Percentiles rank a stretch among this genome's conserved stretches.
These are phyloP conservation scores for Coccomyxa sp. DNA, from an alignment of 139 green algal species.

Conservation along the genomic window DNA sequence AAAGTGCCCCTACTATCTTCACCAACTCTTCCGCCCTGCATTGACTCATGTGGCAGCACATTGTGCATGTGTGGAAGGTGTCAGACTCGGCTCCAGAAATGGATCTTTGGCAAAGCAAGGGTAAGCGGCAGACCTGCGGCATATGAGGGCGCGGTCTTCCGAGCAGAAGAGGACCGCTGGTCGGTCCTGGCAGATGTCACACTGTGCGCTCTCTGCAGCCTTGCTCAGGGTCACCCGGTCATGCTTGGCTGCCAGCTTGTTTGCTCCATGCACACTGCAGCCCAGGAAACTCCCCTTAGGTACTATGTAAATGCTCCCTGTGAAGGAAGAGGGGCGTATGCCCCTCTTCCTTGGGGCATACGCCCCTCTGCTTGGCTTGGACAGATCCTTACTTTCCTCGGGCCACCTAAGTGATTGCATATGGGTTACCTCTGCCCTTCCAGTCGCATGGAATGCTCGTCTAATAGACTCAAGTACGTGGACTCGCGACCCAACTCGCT, in stretches of 20 bases:
- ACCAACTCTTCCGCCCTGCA: too few relatives aligned
- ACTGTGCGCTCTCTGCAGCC: conserved; percentile 5
- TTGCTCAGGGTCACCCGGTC: conserved; percentile 15
- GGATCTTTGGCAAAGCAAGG: too few relatives aligned
- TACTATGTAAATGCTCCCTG: not conserved
- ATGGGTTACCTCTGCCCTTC: not conserved
- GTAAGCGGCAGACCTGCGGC: not conserved
- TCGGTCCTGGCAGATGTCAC: conserved; percentile 28
- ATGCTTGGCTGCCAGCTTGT: conserved; percentile 18
- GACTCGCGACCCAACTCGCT: too few relatives aligned
- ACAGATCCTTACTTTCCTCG: not conserved
- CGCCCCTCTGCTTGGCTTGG: not conserved
- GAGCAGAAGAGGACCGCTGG: conserved; percentile 23
- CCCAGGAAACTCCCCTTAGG: not conserved
- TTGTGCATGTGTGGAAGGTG: too few relatives aligned
- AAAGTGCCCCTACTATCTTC: too few relatives aligned
- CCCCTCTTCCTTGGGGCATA: too few relatives aligned
- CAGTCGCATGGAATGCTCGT: not conserved
- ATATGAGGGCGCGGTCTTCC: conserved; percentile 25
- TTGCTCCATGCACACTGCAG: conserved; percentile 14
- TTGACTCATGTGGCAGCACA: too few relatives aligned
- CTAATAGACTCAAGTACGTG: too few relatives aligned
- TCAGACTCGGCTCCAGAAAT: too few relatives aligned
- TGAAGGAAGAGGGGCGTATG: not conserved
- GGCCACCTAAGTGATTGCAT: too few relatives aligned